Percentiles rank a stretch among this genome's conserved stretches.
Conservation (phyloP, 257 asterid species). For the Solanum sparsipilum region DNA sequence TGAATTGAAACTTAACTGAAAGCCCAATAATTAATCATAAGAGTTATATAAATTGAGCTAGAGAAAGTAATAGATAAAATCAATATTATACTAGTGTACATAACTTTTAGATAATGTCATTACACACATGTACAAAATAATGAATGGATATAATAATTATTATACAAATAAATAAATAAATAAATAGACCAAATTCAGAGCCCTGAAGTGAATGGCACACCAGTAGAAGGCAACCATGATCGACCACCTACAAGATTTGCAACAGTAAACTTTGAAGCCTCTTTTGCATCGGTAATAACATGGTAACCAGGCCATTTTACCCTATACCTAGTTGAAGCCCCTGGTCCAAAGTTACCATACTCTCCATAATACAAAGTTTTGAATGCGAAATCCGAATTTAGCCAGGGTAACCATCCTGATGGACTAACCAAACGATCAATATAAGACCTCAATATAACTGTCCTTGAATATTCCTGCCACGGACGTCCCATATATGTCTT, state of each 20-base stretch:
- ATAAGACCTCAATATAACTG: constrained; percentile 1
- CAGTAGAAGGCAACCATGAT: constrained; percentile 13
- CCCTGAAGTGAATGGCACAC: constrained; percentile 12
- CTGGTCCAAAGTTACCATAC: constrained; percentile 15
- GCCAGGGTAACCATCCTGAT: constrained; percentile 20
- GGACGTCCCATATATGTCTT: constrained; percentile 28
- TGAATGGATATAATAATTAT: neutral
- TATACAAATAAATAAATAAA: neutral
- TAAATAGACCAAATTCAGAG: neutral
- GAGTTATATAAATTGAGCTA: no score
- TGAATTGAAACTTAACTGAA: no score
- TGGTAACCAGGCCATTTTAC: constrained; percentile 18
- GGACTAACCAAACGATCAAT: constrained; percentile 6
- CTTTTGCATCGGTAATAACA: neutral
- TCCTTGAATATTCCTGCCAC: constrained; percentile 14
- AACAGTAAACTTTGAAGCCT: constrained; percentile 12
- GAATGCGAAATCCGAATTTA: neutral
- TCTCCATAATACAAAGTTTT: constrained; percentile 19
- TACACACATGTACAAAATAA: neutral
- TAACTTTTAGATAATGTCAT: neutral
- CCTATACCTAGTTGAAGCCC: constrained; percentile 5
- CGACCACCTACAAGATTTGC: constrained; percentile 7
- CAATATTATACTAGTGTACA: neutral
- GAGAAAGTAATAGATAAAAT: neutral
- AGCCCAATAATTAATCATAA: no score